Evolutionary conservation across 2,329 filamentous ascomycete species (phyloP).

Genomic region (Aureobasidium sp.): DNA sequence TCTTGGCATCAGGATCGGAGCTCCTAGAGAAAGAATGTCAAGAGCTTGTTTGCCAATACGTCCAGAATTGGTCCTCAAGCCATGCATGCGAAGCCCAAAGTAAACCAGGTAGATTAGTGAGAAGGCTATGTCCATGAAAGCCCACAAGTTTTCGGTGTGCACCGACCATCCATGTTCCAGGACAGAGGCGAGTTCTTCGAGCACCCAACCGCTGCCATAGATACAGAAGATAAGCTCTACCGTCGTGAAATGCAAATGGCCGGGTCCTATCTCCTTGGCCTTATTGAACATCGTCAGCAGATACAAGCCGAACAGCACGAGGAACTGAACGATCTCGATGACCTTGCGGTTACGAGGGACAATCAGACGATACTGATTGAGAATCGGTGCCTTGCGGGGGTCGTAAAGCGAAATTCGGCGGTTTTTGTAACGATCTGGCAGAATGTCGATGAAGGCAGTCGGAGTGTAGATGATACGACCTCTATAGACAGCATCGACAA

Average conservation of each 20-base stretch:
- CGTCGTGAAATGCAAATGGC: constrained; percentile 29
- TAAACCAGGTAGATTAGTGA: constrained; percentile 63
- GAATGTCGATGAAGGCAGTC: constrained; percentile 70
- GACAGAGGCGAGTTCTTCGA: constrained; percentile 70
- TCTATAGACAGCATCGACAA: constrained; percentile 74
- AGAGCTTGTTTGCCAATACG: constrained; percentile 57
- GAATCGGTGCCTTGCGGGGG: constrained; percentile 61
- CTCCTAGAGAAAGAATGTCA: constrained; percentile 70
- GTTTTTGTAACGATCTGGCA: constrained; percentile 78
- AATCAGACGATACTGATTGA: constrained; percentile 79
- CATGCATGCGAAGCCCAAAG: constrained; percentile 57
- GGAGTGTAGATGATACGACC: constrained; percentile 77
- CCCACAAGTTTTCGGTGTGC: constrained; percentile 83
- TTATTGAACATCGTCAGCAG: constrained; percentile 63
- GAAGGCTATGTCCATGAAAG: constrained; percentile 74
- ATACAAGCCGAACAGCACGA: constrained; percentile 60
- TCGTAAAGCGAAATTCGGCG: constrained; percentile 76
- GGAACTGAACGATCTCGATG: constrained; percentile 66
- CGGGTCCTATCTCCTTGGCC: constrained; percentile 38
- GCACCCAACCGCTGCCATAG: constrained; percentile 68
- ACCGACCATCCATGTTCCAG: constrained; percentile 70
- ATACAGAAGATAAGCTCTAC: constrained; percentile 61
- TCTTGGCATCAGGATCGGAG: constrained; percentile 67
- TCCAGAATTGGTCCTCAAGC: constrained; percentile 42
- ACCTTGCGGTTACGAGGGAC: constrained; percentile 70